Evolutionary conservation across 768 basidiomycete species (phyloP), one percentile per base, ranked within the genome.

Genomic region (Inosperma sp.): DNA sequence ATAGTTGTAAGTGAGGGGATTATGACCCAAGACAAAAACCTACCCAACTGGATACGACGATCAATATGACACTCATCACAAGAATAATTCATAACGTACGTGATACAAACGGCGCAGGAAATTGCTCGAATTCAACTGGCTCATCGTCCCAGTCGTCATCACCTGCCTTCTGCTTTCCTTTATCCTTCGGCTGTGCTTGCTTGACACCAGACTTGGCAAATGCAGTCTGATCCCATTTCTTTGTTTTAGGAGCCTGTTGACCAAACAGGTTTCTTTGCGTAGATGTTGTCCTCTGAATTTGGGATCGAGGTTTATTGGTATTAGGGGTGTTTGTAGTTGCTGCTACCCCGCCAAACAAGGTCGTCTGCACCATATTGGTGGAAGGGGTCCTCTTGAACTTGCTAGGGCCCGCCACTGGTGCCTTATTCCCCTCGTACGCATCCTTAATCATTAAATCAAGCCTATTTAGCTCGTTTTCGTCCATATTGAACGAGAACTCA

Each of bases 221-320:
- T 10, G 73, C 82, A 0, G 93, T 91, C 19, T 90, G 84, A 62
- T 98, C 93, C 96, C 96, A 99, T 40, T 75, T 72, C 72, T 95
- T 97, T 1, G 77, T 81, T 65, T 86, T 83, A 16, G 74, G 74
- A 4, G 79, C 73, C 51, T 79, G 79, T 41, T 78, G 74, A 7
- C 80, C 80, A 52, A 81, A 82, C 0, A 66, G 62, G 53, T 72
- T 72, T 12, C 70, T 65, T 5, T 71, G 53, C 14, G 66, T 64
- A 0, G 81, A 76, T 55, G 74, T 78, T 13, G 71, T 69, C 48
- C 72, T 64, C 53, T 72, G 72, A 30, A 72, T 56, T 5, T 71
- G 66, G 31, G 69, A 59, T 19, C 66, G 65, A 13, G 68, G 65
- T 31, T 67, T 72, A 33, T 63, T 69, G 8, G 62, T 39, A 36